Conservation (phyloP, 148 eudicot genomes). For the Agrostemma githago region DNA sequence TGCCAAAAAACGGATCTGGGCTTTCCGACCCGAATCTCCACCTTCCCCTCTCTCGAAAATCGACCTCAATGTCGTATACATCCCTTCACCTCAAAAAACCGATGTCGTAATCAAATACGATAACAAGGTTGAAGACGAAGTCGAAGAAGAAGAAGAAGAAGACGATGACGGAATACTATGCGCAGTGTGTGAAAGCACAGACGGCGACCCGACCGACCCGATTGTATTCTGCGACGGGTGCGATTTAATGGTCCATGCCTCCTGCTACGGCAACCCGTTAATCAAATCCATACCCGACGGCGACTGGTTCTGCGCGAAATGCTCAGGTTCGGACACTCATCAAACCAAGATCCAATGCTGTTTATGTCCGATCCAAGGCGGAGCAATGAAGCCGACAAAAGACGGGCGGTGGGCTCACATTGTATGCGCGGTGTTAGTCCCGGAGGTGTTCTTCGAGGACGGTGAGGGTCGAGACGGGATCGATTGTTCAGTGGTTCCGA, state of each 20-base stretch:
- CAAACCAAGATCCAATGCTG: conserved; percentile 31
- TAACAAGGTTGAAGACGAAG: background rate
- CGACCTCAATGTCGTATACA: conserved; percentile 34
- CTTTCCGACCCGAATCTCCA: conserved; percentile 33
- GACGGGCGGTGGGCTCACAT: conserved; percentile 77
- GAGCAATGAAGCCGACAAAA: conserved; percentile 64
- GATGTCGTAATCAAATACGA: background rate
- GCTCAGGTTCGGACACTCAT: conserved; percentile 21
- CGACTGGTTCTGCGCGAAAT: conserved; percentile 80
- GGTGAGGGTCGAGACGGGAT: conserved; percentile 73
- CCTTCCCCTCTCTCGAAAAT: conserved; percentile 14
- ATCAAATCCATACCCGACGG: conserved; percentile 65
- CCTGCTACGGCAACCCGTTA: conserved; percentile 77
- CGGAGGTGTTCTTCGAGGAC: conserved; percentile 81
- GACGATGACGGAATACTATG: conserved; percentile 82
- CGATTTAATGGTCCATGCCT: conserved; percentile 76
- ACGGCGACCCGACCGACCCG: conserved; percentile 78
- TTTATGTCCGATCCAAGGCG: conserved; percentile 58
- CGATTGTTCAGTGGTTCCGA: conserved; percentile 52
- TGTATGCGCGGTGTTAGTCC: conserved; percentile 68
- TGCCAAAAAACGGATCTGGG: conserved; percentile 81
- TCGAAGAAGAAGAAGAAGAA: conserved; percentile 15
- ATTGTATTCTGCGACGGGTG: conserved; percentile 95
- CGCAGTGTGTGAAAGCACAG: conserved; percentile 75
- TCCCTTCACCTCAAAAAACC: conserved; percentile 16